Evolutionary conservation across 257 asterid genomes (phyloP).

Genomic region (Solanum dulcamara): DNA sequence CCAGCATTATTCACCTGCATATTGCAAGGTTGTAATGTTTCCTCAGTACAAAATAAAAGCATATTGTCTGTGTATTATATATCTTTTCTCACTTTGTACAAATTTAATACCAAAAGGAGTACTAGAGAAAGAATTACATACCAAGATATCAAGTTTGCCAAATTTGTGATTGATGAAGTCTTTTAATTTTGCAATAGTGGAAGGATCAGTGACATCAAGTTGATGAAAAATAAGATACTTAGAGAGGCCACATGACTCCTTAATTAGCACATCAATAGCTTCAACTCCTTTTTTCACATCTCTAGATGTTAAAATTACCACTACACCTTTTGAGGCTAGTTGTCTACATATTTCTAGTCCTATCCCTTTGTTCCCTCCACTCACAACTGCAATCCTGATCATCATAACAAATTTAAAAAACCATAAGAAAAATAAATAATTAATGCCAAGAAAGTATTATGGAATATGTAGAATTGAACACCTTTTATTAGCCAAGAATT

Average conservation of each 20-base stretch:
- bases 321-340: slow-evolving; percentile 22
- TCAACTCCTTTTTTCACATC: slow-evolving; percentile 29
- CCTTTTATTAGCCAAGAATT: no score
- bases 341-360: slow-evolving; percentile 29
- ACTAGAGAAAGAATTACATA: no score
- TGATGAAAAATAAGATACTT: slow-evolving; percentile 29
- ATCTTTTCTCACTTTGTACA: no score
- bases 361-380: slow-evolving; percentile 39
- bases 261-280: slow-evolving; percentile 31
- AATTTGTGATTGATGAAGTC: slow-evolving; percentile 18
- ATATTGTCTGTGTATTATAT: no score
- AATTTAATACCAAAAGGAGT: no score
- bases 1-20: slow-evolving; percentile 43
- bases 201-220: slow-evolving; percentile 32
- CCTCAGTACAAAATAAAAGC: no score
- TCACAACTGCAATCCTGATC: slow-evolving; percentile 38
- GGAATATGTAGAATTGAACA: no score
- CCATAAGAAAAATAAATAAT: not conserved
- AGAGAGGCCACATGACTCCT: slow-evolving; percentile 3
- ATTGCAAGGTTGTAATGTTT: no score
- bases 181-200: slow-evolving; percentile 21
- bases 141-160: slow-evolving; percentile 47
- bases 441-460: no score
- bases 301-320: slow-evolving; percentile 31
- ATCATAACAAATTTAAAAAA: no score